Base-by-base conservation (phyloP, 495 filamentous ascomycete species). In the Neurospora sp. region DNA sequence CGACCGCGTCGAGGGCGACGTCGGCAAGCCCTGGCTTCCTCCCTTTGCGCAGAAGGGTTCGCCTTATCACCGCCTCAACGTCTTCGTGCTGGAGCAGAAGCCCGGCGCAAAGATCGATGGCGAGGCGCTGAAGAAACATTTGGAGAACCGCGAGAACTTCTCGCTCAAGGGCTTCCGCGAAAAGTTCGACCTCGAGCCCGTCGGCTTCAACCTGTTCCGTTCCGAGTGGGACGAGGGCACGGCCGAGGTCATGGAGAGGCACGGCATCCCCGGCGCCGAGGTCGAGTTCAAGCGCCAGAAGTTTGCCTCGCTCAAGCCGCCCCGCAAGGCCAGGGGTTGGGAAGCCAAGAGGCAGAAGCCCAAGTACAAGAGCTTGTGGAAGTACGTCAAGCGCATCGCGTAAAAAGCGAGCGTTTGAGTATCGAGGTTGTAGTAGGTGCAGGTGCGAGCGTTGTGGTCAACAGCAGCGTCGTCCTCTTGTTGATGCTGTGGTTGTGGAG, bases 221-320 rank as follows among this genome's bases (percentile, higher is more conserved):
- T 91, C 88, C 75, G 81, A 90, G 73, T 99, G 94, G 93, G 96
- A 99, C 80, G 92, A 93, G 48, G 87, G 88, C 71, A 99, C 91
- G 42, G 89, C 87, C 73, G 89, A 85, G 44, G 93, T 99, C 72
- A 98, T 99, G 95, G 83, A 88, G 80, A 83, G 91, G 79, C 89
- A 92, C 73, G 90, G 89, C 70, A 84, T 94, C 70, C 85, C 87
- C 44, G 92, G 92, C 22, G 89, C 90, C 72, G 91, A 97, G 77
- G 79, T 97, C 71, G 93, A 97, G 84, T 94, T 96, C 80, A 91
- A 89, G 83, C 87, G 89, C 79, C 90, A 91, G 84, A 91, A 81
- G 70, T 78, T 88, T 71, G 75, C 78, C 71, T 82, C 85, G 68
- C 77, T 87, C 72, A 89, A 89, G 83, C 80, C 78, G 31, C 84